Percentiles rank a stretch among this genome's conserved stretches.
Evolutionary conservation across 2,329 filamentous ascomycete species (phyloP).

Genomic region (Colletotrichum paranaense): DNA sequence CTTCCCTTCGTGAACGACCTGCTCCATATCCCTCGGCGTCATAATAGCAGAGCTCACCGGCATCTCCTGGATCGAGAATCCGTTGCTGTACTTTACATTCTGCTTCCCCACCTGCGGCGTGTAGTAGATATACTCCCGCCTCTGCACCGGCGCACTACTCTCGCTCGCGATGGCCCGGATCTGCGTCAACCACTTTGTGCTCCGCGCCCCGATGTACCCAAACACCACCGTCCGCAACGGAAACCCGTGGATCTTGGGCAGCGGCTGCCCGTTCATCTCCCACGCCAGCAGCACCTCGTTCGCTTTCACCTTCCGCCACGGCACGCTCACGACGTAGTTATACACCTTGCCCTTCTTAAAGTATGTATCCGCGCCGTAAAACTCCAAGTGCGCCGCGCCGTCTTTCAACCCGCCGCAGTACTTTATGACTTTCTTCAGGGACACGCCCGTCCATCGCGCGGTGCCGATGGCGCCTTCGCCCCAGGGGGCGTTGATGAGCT

Average conservation of each 20-base stretch:
- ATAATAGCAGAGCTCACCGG: constrained; percentile 76
- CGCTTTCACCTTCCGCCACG: constrained; percentile 73
- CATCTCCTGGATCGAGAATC: constrained; percentile 78
- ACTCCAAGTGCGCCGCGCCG: constrained; percentile 71
- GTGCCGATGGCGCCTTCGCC: constrained; percentile 77
- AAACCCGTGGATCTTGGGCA: constrained; percentile 75
- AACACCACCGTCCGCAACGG: constrained; percentile 72
- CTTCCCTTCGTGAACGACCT: constrained; percentile 68
- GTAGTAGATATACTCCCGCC: constrained; percentile 76
- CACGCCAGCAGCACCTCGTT: constrained; percentile 76
- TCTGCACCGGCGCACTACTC: constrained; percentile 70
- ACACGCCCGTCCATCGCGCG: constrained; percentile 71
- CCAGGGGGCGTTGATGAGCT: constrained; percentile 67
- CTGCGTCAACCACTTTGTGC: constrained; percentile 71
- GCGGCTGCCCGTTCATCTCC: constrained; percentile 76
- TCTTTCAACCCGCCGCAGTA: constrained; percentile 70
- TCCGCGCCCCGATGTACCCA: constrained; percentile 75
- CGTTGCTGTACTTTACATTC: constrained; percentile 69
- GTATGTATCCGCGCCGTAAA: constrained; percentile 78
- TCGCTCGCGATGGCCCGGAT: constrained; percentile 70
- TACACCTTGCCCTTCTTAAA: constrained; percentile 74
- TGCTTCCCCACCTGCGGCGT: constrained; percentile 76
- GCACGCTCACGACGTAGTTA: constrained; percentile 76
- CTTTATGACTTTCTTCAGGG: constrained; percentile 77
- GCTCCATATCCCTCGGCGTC: constrained; percentile 67